Evolutionary conservation across 805 yeast genomes (phyloP).

Genomic region (Cyberlindnera amylophila): DNA sequence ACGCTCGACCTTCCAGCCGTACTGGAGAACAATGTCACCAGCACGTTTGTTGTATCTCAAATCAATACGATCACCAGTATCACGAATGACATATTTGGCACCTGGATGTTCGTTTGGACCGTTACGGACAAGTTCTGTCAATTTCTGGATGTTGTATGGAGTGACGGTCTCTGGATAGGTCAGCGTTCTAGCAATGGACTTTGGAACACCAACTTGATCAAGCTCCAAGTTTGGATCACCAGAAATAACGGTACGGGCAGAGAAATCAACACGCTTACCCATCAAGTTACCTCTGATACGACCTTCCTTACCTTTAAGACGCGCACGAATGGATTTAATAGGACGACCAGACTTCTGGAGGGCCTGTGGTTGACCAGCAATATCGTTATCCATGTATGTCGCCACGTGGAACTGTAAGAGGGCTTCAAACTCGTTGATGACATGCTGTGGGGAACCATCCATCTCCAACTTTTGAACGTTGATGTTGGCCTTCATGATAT

Average conservation of each 20-base stretch:
- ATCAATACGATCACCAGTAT: constrained; percentile 98
- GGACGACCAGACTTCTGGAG: constrained; percentile 98
- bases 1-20: constrained; percentile 99
- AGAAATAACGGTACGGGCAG: constrained; percentile 98
- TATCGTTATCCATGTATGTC: constrained; percentile 98
- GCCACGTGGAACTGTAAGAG: constrained; percentile 97
- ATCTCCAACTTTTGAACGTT: constrained; percentile 96
- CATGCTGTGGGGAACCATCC: constrained; percentile 99
- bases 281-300: constrained; percentile 96
- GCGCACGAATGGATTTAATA: constrained; percentile 97
- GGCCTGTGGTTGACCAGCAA: constrained; percentile 99
- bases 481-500: constrained; percentile 92
- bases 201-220: constrained; percentile 99
- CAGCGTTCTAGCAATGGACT: constrained; percentile 90
- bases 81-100: constrained; percentile 97
- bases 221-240: constrained; percentile 98
- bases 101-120: constrained; percentile 99
- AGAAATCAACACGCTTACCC: constrained; percentile 99
- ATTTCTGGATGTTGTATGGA: constrained; percentile 90
- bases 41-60: constrained; percentile 95
- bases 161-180: constrained; percentile 98
- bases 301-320: constrained; percentile 99
- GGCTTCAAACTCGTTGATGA: constrained; percentile 92
- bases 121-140: constrained; percentile 90
- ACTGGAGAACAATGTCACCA: constrained; percentile 95